Conservation (phyloP, 2,329 filamentous ascomycete genomes). For the Daldinia eschscholtzii region DNA sequence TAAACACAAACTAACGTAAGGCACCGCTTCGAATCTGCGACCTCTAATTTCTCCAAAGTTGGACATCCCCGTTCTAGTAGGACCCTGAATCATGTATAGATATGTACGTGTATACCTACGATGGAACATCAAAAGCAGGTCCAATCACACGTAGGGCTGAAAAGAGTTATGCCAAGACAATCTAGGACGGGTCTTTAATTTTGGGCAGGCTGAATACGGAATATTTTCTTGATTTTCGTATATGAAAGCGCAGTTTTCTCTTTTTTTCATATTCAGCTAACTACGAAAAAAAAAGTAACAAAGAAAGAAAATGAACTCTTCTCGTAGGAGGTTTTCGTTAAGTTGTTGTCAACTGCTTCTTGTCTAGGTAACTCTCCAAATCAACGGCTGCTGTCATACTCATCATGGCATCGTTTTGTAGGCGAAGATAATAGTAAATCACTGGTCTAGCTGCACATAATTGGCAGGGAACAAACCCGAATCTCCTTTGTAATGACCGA, state of each 20-base stretch:
- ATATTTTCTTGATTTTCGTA: constrained; percentile 10
- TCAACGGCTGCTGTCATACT: constrained; percentile 23
- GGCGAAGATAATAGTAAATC: constrained; percentile 14
- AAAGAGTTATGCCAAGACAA: constrained; percentile 21
- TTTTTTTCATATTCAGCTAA: constrained; percentile 33
- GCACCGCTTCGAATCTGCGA: not conserved
- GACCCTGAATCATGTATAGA: not conserved
- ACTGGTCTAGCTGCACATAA: constrained; percentile 71
- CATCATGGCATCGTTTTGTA: constrained; percentile 34
- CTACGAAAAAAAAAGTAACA: constrained; percentile 21
- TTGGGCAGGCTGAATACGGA: not conserved
- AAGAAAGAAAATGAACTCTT: constrained; percentile 21
- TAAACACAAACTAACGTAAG: constrained; percentile 11
- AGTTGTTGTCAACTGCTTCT: constrained; percentile 12
- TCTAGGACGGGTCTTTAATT: constrained; percentile 7
- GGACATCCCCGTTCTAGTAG: not conserved
- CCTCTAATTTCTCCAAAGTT: not conserved
- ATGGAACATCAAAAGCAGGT: constrained; percentile 18
- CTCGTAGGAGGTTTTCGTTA: constrained; percentile 19
- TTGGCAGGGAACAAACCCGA: constrained; percentile 86
- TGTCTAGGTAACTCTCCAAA: constrained; percentile 31
- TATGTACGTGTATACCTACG: not conserved
- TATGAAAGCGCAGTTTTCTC: not conserved
- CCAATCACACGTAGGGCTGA: constrained; percentile 37
- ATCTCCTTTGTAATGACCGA: constrained; percentile 83